Evolutionary conservation across 148 eudicot species (phyloP).

Genomic region (Talinum fruticosum): DNA sequence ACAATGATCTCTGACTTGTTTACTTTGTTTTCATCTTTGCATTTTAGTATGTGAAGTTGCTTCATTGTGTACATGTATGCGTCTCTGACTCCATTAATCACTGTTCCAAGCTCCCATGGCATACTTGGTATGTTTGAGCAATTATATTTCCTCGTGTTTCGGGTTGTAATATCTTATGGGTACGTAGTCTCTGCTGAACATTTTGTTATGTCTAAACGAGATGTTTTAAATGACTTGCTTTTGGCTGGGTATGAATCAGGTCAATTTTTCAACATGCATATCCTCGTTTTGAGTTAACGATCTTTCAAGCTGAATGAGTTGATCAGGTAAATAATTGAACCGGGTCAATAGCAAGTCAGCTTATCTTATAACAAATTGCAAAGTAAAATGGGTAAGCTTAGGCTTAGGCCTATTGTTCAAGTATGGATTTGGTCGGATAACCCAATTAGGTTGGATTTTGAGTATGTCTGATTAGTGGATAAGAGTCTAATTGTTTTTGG

Average conservation of each 20-base stretch:
- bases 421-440: too few species aligned
- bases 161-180: too few species aligned
- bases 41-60: neutral
- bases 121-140: neutral
- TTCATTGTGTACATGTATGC: constrained; percentile 1
- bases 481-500: too few species aligned
- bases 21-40: neutral
- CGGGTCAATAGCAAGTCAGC: neutral
- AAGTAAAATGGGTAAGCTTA: too few species aligned
- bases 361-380: too few species aligned
- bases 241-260: neutral
- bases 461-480: too few species aligned
- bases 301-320: neutral
- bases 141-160: neutral
- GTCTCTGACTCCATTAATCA: neutral
- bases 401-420: neutral
- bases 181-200: too few species aligned
- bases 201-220: too few species aligned
- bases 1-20: constrained; percentile 20
- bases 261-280: neutral
- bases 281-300: too few species aligned
- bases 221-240: too few species aligned
- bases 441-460: too few species aligned
- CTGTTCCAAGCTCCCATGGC: neutral
- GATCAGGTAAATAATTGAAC: neutral